Base-by-base conservation (phyloP, 106 monocot species). In the Cymbidium sinense region DNA sequence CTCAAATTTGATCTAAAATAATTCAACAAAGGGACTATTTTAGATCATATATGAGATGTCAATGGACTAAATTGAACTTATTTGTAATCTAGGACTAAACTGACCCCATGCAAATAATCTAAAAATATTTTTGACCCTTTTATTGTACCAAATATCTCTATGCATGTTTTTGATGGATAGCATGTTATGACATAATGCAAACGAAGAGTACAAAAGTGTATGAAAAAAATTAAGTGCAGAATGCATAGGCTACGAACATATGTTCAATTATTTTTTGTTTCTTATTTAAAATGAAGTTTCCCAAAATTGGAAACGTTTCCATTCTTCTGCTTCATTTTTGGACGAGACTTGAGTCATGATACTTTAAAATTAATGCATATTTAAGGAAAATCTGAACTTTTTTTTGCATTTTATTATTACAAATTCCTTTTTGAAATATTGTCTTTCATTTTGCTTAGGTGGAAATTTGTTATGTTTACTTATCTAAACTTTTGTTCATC, bases 381-480 rank as follows among this genome's bases (percentile, higher is more conserved):
- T 62, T 27, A 15, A 25, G 61, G n/a, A 62, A 27, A 25, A 62
- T 62, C 27, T 9, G 27, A n/a, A 62, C 61, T n/a, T 39, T 39
- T 39, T 39, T 72, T 15, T 72, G 0, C 35, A 9, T 72, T 39
- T 41, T 72, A 23, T 23, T 30, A 37, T n/a, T 39, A 4, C 30
- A 34, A 31, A 4, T 69, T 33, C 13, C 69, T 69, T 69, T 69
- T 69, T 23, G 33, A 69, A 17, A 8, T n/a, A 64, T 70, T 41
- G 41, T 41, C 41, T 41, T 41, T 39, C 71, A 21, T 72, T 23
- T 72, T 72, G 7, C 35, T 20, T 31, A 39, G 12, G 34, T 55
- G 30, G 76, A 55, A 76, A 21, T 21, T 30, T 29, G 75, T 15
- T 50, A 50, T 31, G 23, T 75, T 76, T 47, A 47, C 47, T 47